These are phyloP conservation scores for Hyphopichia khmerensis DNA, from an alignment of 1,139 yeast species.

Conservation along the genomic window DNA sequence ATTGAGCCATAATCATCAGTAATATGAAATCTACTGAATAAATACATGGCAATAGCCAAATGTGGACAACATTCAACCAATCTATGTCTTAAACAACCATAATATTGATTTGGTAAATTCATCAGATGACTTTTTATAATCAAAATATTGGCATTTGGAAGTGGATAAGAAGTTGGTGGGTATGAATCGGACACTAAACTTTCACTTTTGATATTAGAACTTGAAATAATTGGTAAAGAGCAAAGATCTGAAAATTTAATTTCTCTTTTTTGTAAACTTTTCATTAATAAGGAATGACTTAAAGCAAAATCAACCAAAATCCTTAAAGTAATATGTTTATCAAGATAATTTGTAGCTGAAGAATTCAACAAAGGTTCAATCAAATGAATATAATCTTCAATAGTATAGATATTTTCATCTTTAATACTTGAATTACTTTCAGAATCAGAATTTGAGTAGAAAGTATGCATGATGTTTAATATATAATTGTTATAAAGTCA, in stretches of 20 bases:
- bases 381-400: constrained; percentile 22
- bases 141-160: constrained; percentile 5
- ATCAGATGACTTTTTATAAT: constrained; percentile 8
- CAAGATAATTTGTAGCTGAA: constrained; percentile 13
- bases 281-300: constrained; percentile 20
- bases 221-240: neutral
- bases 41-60: constrained; percentile 27
- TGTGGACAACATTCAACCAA: constrained; percentile 32
- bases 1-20: constrained; percentile 27
- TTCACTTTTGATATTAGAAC: neutral
- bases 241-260: constrained; percentile 21
- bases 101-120: constrained; percentile 11
- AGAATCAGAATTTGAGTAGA: constrained; percentile 1
- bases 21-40: constrained; percentile 30
- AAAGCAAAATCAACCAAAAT: constrained; percentile 29
- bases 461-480: neutral
- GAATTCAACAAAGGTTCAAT: constrained; percentile 18
- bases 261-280: constrained; percentile 23
- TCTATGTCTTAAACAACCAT: constrained; percentile 26
- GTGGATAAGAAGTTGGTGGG: neutral
- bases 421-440: neutral
- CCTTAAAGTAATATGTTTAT: constrained; percentile 23
- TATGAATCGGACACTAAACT: neutral
- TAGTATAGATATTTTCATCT: constrained; percentile 11
- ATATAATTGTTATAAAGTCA: too few relatives aligned